Percentiles rank a stretch among this genome's conserved stretches.
These are phyloP conservation scores for Rheum nobile DNA, from an alignment of 148 eudicot genomes.

Conservation along the genomic window DNA sequence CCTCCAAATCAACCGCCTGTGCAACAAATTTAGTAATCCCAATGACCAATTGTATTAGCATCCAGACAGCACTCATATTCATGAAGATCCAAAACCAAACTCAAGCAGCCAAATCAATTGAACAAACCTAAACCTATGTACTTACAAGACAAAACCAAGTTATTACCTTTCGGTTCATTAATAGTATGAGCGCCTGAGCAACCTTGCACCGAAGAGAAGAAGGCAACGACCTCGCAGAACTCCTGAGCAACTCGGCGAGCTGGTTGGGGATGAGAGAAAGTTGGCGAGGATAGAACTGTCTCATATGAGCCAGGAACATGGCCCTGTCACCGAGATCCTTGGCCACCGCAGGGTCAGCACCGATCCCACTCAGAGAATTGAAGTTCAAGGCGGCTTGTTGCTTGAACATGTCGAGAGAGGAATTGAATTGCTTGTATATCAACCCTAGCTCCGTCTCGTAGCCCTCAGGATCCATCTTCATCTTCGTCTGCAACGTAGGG, in stretches of 20 bases:
- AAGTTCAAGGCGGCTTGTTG: slow-evolving; percentile 74
- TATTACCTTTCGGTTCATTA: slow-evolving; percentile 76
- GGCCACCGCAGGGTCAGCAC: slow-evolving; percentile 44
- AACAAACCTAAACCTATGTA: no score
- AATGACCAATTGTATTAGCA: no score
- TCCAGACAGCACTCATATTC: no score
- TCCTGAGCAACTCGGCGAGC: slow-evolving; percentile 36
- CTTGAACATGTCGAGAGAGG: slow-evolving; percentile 59
- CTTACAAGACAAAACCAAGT: no score
- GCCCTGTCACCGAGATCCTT: slow-evolving; percentile 66
- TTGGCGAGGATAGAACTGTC: slow-evolving; percentile 47
- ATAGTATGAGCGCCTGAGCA: slow-evolving; percentile 61
- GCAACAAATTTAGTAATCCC: no score
- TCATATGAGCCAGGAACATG: slow-evolving; percentile 75
- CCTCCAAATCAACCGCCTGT: slow-evolving; percentile 17
- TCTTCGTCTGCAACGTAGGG: slow-evolving; percentile 64
- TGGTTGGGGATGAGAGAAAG: slow-evolving; percentile 41
- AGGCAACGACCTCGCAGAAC: slow-evolving; percentile 42
- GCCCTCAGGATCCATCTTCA: slow-evolving; percentile 86
- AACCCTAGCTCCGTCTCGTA: slow-evolving; percentile 46
- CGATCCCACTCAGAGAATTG: slow-evolving; percentile 58
- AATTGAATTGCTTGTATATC: slow-evolving; percentile 61
- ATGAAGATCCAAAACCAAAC: no score
- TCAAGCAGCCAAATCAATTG: no score
- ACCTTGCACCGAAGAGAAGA: slow-evolving; percentile 46